phyloP scores from a whole-genome alignment of 2,329 filamentous ascomycete species.

The Pseudogymnoascus sp. region DNA sequence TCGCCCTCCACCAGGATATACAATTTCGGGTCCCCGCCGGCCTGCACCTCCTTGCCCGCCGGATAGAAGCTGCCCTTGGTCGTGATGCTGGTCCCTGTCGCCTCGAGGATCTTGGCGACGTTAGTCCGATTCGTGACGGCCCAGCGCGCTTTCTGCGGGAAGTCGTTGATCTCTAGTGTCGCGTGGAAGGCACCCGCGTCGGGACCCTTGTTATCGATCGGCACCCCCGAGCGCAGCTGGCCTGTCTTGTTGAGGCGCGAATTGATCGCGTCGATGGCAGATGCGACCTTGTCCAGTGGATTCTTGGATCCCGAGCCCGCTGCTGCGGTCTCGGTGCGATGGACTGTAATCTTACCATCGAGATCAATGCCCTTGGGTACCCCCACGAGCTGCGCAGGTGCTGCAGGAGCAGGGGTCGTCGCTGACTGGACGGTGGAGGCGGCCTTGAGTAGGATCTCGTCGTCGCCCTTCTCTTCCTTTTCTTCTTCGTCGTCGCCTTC shows the following conservation, averaged over 20 bases:
- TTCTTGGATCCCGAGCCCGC: constrained; percentile 43
- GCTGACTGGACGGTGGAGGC: constrained; percentile 58
- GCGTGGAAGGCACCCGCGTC: constrained; percentile 96
- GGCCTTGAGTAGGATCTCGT: constrained; percentile 64
- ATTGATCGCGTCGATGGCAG: constrained; percentile 88
- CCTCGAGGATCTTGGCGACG: constrained; percentile 93
- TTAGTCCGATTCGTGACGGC: constrained; percentile 98
- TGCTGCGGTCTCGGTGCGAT: constrained; percentile 56
- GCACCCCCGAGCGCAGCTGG: constrained; percentile 82
- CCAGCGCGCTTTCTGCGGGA: constrained; percentile 97
- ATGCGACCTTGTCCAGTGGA: constrained; percentile 76
- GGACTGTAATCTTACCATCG: constrained; percentile 65
- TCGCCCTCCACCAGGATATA: constrained; percentile 98
- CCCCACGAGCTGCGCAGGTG: constrained; percentile 31
- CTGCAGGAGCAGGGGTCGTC: constrained; percentile 32
- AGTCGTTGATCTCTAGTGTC: constrained; percentile 97
- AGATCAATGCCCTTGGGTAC: constrained; percentile 53
- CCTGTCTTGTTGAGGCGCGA: constrained; percentile 82
- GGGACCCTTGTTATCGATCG: constrained; percentile 96
- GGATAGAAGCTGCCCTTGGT: constrained; percentile 92
- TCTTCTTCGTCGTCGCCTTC: constrained; percentile 78
- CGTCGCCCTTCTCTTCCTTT: constrained; percentile 61
- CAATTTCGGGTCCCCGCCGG: constrained; percentile 78
- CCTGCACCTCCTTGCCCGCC: constrained; percentile 68
- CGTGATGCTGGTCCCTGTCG: constrained; percentile 91